These are phyloP conservation scores for Rhodotorula babjevae DNA, from an alignment of 768 basidiomycete species.

Conservation along the genomic window DNA sequence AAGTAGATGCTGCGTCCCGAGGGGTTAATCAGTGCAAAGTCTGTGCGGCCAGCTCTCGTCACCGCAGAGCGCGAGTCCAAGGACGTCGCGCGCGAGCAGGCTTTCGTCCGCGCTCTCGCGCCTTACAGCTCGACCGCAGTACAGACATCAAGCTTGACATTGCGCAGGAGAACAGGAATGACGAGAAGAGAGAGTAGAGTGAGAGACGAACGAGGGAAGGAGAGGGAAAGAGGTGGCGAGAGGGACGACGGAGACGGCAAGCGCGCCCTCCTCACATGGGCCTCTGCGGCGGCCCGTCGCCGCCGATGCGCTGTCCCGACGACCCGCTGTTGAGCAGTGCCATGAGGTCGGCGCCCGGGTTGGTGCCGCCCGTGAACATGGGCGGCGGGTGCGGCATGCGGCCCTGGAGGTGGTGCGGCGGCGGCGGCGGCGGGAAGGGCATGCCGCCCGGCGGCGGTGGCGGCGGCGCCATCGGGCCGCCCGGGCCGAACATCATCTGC, in stretches of 20 bases:
- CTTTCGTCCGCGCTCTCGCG: too few relatives aligned
- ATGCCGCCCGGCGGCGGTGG: background rate
- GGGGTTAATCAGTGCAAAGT: too few relatives aligned
- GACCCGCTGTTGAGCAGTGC: slow-evolving; percentile 31
- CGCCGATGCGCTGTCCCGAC: slow-evolving; percentile 20
- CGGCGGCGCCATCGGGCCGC: background rate
- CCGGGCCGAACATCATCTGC: background rate
- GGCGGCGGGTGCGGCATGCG: slow-evolving; percentile 1
- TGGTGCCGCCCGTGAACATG: background rate
- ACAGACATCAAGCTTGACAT: background rate
- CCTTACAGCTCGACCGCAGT: background rate
- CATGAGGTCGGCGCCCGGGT: slow-evolving; percentile 36
- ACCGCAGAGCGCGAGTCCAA: too few relatives aligned
- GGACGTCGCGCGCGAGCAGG: too few relatives aligned
- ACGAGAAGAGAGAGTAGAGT: background rate
- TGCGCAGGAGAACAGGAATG: background rate
- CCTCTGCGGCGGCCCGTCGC: slow-evolving; percentile 2
- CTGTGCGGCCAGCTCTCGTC: too few relatives aligned
- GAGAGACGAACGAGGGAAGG: too few relatives aligned
- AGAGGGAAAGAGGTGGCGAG: too few relatives aligned
- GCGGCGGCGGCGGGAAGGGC: slow-evolving; percentile 5
- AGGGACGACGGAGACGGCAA: background rate
- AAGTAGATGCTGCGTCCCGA: too few relatives aligned
- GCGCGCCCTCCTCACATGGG: background rate
- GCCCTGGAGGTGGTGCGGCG: background rate